Conservation (phyloP, 768 basidiomycete species). For the Pholiota conissans region DNA sequence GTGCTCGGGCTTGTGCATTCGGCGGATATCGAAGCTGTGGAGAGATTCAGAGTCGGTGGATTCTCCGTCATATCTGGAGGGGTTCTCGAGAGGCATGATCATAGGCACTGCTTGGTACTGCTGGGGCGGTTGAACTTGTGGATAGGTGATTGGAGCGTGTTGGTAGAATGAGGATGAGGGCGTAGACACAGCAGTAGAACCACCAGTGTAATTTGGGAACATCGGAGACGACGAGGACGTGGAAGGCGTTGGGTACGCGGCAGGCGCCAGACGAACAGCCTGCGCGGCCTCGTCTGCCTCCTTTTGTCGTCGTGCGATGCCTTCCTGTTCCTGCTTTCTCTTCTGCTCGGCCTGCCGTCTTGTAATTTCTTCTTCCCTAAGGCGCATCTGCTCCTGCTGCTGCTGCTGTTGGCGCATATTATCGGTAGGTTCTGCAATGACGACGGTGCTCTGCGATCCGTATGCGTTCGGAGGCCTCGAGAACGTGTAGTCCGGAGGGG, state of each 20-base stretch:
- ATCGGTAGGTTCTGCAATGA: conserved; percentile 24
- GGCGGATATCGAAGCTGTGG: conserved; percentile 19
- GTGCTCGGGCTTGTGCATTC: conserved; percentile 19
- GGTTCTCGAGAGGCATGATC: conserved; percentile 66
- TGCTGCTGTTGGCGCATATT: conserved; percentile 20
- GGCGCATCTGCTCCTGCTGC: conserved; percentile 40
- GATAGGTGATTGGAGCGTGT: conserved; percentile 18
- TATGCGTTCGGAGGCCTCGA: conserved; percentile 25
- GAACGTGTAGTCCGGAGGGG: conserved; percentile 29
- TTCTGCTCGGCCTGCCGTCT: conserved; percentile 36
- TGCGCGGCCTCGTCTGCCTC: conserved; percentile 56
- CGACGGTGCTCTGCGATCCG: conserved; percentile 29
- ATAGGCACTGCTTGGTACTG: conserved; percentile 25
- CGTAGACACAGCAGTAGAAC: conserved; percentile 17
- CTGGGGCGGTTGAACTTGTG: conserved; percentile 7
- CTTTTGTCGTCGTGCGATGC: conserved; percentile 55
- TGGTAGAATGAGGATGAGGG: conserved; percentile 22
- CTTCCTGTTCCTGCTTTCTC: conserved; percentile 54
- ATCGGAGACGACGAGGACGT: conserved; percentile 17
- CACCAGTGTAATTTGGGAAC: conserved; percentile 13
- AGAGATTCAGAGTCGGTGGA: conserved; percentile 47
- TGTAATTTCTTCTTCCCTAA: conserved; percentile 47
- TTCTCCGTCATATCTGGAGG: conserved; percentile 51
- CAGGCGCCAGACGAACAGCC: conserved; percentile 31
- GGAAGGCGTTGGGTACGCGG: conserved; percentile 14